Percentiles rank a stretch among this genome's conserved stretches.
These are phyloP conservation scores for Neurospora africana DNA, from an alignment of 495 filamentous ascomycete species.

Conservation along the genomic window DNA sequence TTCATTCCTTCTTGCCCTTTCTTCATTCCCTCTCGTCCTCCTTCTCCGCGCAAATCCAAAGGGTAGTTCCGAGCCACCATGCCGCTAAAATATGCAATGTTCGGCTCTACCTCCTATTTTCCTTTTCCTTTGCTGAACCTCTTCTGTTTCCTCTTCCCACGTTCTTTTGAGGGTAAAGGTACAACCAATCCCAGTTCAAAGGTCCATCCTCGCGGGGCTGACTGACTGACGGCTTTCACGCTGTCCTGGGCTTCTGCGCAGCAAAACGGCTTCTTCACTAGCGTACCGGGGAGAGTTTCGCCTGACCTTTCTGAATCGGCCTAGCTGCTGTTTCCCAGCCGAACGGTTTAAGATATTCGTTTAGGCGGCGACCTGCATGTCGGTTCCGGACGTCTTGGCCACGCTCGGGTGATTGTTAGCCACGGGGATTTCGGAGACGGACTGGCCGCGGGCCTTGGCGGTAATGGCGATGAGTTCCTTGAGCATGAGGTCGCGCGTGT, in stretches of 20 bases:
- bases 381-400: constrained; percentile 11
- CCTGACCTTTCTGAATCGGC: neutral
- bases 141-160: neutral
- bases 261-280: too few relatives aligned
- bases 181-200: neutral
- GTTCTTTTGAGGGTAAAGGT: neutral
- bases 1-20: neutral
- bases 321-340: neutral
- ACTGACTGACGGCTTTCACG: neutral
- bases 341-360: constrained; percentile 2
- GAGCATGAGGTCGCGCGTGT: constrained; percentile 70
- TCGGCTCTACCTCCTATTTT: neutral
- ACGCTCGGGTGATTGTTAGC: constrained; percentile 9
- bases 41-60: neutral
- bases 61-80: neutral
- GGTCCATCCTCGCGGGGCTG: neutral
- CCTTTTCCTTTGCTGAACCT: too few relatives aligned
- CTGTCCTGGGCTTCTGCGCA: neutral
- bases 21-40: too few relatives aligned
- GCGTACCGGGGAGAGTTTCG: neutral
- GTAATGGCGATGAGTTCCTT: constrained; percentile 58
- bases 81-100: neutral
- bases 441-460: constrained; percentile 21
- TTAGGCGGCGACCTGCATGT: constrained; percentile 16
- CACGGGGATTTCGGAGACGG: neutral